Conservation (phyloP, 768 basidiomycete species). For the Termitomyces sp. region DNA sequence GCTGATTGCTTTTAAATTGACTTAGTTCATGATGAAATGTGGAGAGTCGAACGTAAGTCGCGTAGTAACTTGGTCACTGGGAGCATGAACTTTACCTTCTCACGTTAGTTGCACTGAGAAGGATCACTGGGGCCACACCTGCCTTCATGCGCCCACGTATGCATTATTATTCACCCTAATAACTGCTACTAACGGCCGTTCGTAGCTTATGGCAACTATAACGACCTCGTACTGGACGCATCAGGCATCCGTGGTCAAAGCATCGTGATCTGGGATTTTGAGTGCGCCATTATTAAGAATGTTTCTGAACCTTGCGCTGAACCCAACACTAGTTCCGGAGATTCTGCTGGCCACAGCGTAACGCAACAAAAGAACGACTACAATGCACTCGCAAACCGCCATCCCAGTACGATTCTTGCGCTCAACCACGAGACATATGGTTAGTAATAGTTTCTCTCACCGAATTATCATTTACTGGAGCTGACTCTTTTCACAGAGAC, state of each 20-base stretch:
- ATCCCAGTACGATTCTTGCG: constrained; percentile 32
- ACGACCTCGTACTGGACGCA: constrained; percentile 17
- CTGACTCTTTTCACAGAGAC: constrained; percentile 12
- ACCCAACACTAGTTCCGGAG: constrained; percentile 27
- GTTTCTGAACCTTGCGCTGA: not conserved
- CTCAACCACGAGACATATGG: constrained; percentile 37
- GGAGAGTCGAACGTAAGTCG: constrained; percentile 13
- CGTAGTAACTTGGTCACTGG: not conserved
- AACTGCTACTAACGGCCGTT: not conserved
- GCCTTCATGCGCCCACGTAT: constrained; percentile 22
- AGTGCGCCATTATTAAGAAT: constrained; percentile 16
- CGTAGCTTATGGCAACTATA: constrained; percentile 20
- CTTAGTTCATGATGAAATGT: constrained; percentile 14
- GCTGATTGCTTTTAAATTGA: not conserved
- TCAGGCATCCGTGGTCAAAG: constrained; percentile 14
- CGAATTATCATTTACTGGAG: not conserved
- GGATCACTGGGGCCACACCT: constrained; percentile 18
- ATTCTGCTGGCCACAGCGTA: constrained; percentile 28
- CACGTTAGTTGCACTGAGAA: constrained; percentile 13
- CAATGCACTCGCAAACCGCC: constrained; percentile 20
- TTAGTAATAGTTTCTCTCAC: constrained; percentile 12
- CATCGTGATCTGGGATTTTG: constrained; percentile 34
- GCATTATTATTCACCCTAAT: not conserved
- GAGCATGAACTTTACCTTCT: not conserved
- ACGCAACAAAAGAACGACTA: constrained; percentile 26